Evolutionary conservation across 345 rosid genomes (phyloP).

Genomic region (Laguncularia racemosa): DNA sequence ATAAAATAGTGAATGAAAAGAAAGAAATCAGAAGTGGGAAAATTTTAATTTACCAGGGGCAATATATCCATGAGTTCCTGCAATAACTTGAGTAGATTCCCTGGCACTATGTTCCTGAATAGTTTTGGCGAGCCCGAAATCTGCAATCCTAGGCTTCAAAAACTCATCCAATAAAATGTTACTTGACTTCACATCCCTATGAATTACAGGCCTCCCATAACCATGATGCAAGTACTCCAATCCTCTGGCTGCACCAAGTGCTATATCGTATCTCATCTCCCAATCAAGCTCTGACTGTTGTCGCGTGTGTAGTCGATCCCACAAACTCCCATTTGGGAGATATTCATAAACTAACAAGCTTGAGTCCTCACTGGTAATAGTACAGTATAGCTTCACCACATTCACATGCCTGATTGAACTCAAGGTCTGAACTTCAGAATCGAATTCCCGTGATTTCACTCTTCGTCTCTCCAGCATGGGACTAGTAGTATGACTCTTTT

Average conservation of each 20-base stretch:
- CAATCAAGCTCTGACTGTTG: slow-evolving; percentile 69
- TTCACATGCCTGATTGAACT: slow-evolving; percentile 90
- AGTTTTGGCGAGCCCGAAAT: slow-evolving; percentile 94
- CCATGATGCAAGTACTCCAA: slow-evolving; percentile 89
- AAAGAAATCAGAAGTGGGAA: neutral
- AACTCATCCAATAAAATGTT: slow-evolving; percentile 78
- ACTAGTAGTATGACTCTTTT: slow-evolving; percentile 35
- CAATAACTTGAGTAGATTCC: slow-evolving; percentile 67
- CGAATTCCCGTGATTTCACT: slow-evolving; percentile 53
- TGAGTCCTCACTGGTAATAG: slow-evolving; percentile 87
- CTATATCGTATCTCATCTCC: slow-evolving; percentile 77
- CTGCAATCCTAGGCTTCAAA: slow-evolving; percentile 85
- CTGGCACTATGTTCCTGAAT: slow-evolving; percentile 39
- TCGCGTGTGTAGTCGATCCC: slow-evolving; percentile 69
- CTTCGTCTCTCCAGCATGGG: slow-evolving; percentile 53
- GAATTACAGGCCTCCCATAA: slow-evolving; percentile 63
- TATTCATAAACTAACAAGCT: slow-evolving; percentile 90
- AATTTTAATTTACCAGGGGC: slow-evolving; percentile 67
- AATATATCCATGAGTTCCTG: slow-evolving; percentile 91
- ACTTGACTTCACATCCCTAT: slow-evolving; percentile 81
- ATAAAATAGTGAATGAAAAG: neutral
- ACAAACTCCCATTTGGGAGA: slow-evolving; percentile 83
- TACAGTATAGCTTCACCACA: slow-evolving; percentile 88
- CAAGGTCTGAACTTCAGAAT: slow-evolving; percentile 74
- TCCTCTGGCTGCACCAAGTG: slow-evolving; percentile 79